Evolutionary conservation across 1,284 basidiomycete species (phyloP).

Genomic region (Boletus albobrunnescens): DNA sequence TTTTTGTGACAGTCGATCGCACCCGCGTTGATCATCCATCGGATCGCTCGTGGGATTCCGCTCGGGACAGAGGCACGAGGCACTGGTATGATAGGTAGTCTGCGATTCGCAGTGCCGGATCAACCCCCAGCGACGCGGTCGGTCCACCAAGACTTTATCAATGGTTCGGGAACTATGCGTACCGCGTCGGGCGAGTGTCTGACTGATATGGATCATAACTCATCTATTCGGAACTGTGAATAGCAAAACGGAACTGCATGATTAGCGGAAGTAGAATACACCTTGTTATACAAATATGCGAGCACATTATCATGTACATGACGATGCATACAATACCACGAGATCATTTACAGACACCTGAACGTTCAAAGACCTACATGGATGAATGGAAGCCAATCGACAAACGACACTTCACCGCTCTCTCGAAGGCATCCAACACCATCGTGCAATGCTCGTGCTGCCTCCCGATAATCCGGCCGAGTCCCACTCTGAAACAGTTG

Average conservation of each 20-base stretch:
- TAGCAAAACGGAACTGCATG: too few species aligned
- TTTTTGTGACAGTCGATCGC: conserved; percentile 11
- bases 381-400: neutral
- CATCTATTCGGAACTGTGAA: too few species aligned
- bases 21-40: conserved; percentile 22
- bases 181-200: neutral
- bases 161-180: neutral
- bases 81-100: neutral
- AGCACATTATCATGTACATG: too few species aligned
- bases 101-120: conserved; percentile 9
- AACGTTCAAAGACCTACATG: neutral
- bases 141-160: neutral
- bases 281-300: too few species aligned
- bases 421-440: neutral
- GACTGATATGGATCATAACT: too few species aligned
- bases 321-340: neutral
- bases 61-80: conserved; percentile 13
- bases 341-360: too few species aligned
- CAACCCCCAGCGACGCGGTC: neutral
- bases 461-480: neutral
- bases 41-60: conserved; percentile 18
- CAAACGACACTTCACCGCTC: neutral
- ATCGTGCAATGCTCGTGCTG: neutral
- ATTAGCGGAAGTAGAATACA: too few species aligned
- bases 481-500: neutral